Percentiles rank a stretch among this genome's conserved stretches.
Conservation (phyloP, 106 monocot genomes). For the Cymbidium sinense region DNA sequence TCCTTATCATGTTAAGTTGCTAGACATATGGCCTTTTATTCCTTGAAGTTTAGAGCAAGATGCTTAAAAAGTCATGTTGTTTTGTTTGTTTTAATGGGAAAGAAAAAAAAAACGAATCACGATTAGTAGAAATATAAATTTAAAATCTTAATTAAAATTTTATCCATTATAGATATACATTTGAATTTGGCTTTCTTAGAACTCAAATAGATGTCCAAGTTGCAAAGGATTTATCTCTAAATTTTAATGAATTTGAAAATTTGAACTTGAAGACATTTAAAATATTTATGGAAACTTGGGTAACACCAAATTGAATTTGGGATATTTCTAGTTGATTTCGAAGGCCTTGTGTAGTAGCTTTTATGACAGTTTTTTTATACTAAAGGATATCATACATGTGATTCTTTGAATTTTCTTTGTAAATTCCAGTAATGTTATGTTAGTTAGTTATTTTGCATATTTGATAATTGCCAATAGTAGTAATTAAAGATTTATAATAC, state of each 20-base stretch:
- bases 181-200: neutral
- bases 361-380: neutral
- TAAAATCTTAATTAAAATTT: neutral
- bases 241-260: neutral
- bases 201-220: neutral
- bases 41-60: neutral
- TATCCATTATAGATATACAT: neutral
- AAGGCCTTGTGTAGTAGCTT: neutral
- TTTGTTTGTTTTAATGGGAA: neutral
- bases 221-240: neutral
- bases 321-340: neutral
- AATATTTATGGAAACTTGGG: neutral
- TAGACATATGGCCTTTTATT: neutral
- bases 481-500: neutral
- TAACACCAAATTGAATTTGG: neutral
- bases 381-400: neutral
- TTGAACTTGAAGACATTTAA: neutral
- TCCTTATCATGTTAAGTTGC: neutral
- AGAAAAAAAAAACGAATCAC: neutral
- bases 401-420: neutral
- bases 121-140: neutral
- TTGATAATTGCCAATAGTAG: neutral
- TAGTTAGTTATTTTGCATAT: neutral
- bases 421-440: neutral
- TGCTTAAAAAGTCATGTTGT: neutral